Base-by-base conservation (phyloP, 139 green algal genomes). In the Pseudopediastrum boryanum region DNA sequence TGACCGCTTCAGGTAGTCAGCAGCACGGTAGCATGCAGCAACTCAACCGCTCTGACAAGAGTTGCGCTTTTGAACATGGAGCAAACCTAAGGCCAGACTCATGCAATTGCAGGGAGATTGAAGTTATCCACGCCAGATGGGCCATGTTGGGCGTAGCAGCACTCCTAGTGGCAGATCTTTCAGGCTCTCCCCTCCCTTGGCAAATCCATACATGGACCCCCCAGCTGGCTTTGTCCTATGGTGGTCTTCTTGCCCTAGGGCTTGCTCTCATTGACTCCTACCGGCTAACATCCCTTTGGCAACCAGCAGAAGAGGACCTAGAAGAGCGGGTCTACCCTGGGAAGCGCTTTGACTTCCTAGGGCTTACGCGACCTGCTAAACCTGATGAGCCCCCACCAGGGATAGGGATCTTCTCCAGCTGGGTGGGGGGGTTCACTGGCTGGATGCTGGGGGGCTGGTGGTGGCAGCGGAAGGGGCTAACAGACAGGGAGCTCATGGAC, bases 81-180 rank as follows among this genome's bases (percentile, higher is more conserved):
- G n/a, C n/a, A n/a, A n/a, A n/a, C n/a, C n/a, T n/a, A n/a, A n/a
- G n/a, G n/a, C n/a, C n/a, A n/a, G n/a, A n/a, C n/a, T n/a, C n/a
- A n/a, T 61, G 10, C 41, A 33, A 0, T 39, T 78, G 44, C 23
- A 81, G 96, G 73, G 94, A 98, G 92, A 75, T 94, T 61, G 96
- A 99, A 92, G 74, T 99, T 51, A 97, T 99, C 87, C 96, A 99
- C 89, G 93, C 92, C 16, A 90, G 96, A 79, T 99, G 96, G 96
- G 96, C 96, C 42, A 97, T 99, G 93, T 91, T 99, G 9, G 96
- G 94, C 56, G 90, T 84, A 8, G 52, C 68, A 4, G 41, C 64
- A 38, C 36, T 82, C 27, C 38, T 82, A 44, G n/a, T 82, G 6
- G 50, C 46, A 16, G 76, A 82, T 29, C 9, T 63, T 12, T 35